A percentile compares a stretch with the other conserved stretches of the same genome.
phyloP scores from a whole-genome alignment of 805 yeast genomes.

The Jamesozyma lodderae region DNA sequence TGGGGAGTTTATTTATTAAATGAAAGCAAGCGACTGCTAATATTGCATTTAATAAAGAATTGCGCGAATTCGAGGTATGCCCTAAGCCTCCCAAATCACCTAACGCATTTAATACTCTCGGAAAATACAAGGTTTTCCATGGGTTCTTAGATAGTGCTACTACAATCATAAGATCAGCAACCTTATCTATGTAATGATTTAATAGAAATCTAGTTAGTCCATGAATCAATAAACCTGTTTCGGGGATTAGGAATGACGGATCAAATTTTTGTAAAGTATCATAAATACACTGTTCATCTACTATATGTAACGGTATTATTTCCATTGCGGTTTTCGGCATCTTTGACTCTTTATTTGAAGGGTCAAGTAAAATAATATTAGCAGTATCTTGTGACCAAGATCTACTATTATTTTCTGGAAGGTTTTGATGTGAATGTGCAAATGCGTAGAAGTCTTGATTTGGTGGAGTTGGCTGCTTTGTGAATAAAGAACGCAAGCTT shows the following conservation, averaged over 20 bases:
- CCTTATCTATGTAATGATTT: conserved; percentile 62
- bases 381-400: background rate
- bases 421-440: too few species aligned
- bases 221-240: conserved; percentile 52
- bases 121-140: conserved; percentile 81
- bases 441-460: background rate
- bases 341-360: conserved; percentile 9
- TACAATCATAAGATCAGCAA: conserved; percentile 73
- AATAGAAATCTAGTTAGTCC: conserved; percentile 66
- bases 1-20: conserved; percentile 60
- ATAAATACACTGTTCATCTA: conserved; percentile 10
- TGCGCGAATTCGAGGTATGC: conserved; percentile 62
- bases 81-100: conserved; percentile 76
- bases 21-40: conserved; percentile 78
- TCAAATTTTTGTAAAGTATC: conserved; percentile 6
- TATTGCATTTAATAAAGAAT: conserved; percentile 68
- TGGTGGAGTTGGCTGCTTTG: background rate
- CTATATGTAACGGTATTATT: conserved; percentile 13
- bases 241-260: conserved; percentile 38
- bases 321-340: conserved; percentile 21
- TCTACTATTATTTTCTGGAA: too few species aligned
- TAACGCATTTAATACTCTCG: conserved; percentile 70
- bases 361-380: conserved; percentile 7
- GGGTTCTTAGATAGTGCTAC: conserved; percentile 59
- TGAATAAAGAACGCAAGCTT: too few species aligned